A percentile compares a stretch with the other conserved stretches of the same genome.
These are phyloP conservation scores for Capsicum rhomboideum DNA, from an alignment of 257 asterid species.

Conservation along the genomic window DNA sequence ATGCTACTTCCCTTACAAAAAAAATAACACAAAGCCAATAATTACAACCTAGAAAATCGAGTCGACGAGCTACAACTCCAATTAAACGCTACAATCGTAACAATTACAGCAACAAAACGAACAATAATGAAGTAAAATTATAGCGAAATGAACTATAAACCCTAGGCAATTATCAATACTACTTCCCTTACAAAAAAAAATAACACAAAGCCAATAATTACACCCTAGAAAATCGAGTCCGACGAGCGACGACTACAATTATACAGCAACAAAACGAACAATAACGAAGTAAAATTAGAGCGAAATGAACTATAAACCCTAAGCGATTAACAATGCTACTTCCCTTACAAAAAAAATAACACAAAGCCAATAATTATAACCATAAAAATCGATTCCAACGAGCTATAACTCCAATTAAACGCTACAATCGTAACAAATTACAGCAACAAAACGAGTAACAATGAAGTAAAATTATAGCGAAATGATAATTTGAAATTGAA, in stretches of 20 bases:
- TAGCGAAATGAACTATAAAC: not conserved
- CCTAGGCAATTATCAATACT: too few relatives aligned
- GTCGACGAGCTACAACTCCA: not conserved
- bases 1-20: not conserved
- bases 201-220: too few relatives aligned
- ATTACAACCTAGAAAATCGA: not conserved
- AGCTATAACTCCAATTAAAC: not conserved
- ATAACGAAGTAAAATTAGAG: too few relatives aligned
- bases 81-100: not conserved
- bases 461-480: not conserved
- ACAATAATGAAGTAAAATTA: not conserved
- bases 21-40: not conserved
- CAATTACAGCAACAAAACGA: not conserved
- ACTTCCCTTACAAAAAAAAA: too few relatives aligned
- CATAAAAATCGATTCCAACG: not conserved
- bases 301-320: not conserved
- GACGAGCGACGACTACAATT: too few relatives aligned
- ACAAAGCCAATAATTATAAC: not conserved
- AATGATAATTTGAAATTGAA: not conserved
- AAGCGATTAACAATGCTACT: not conserved
- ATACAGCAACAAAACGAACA: too few relatives aligned
- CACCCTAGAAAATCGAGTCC: too few relatives aligned
- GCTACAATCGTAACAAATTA: not conserved
- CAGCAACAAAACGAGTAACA: not conserved
- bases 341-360: not conserved